Evolutionary conservation across 805 yeast species (phyloP), one percentile per base, ranked within the genome.

Genomic region (Wickerhamiella hasegawae): DNA sequence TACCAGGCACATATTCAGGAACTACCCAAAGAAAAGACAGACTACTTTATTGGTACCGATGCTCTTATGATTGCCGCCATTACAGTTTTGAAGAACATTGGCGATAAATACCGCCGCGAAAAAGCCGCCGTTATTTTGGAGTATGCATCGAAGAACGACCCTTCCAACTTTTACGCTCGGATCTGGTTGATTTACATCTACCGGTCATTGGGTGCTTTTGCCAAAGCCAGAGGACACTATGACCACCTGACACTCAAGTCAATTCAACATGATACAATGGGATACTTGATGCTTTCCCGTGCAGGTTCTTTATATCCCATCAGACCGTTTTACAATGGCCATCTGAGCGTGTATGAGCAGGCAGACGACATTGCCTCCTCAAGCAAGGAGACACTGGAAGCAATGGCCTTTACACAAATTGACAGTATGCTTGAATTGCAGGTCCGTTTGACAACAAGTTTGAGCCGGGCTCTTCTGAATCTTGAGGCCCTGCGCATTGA

Each of bases 181-280:
- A 54, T 81, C 6, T 80, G 90, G 85, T 58, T 84, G 24, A 64
- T 79, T 33, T 64, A 71, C 21, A 49, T 82, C 3, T 80, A 78
- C 53, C 60, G 68, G 12, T 49, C 63, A 15, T 47, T 82, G 6
- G 83, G 83, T 33, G 59, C 72, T 8, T 61, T 62, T 22, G 51
- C 66, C 1, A 52, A 61, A 28, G 76, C 85, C 0, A 45, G 53
- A 23, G 49, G 53, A n/a, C 68, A 72, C 31, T 83, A 68, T 51
- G 53, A 64, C 12, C 48, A 60, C 1, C 54, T 85, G 34, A 69
- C 72, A 25, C 68, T 83, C 45, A 81, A 78, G 48, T 73, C 76
- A 57, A 55, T 84, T 6, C 97, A 87, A 54, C 61, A 66, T 34
- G 95, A 85, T 47, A 68, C 81, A 0, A 52, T 49, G 10, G 68